A percentile compares a stretch with the other conserved stretches of the same genome.
Conservation (phyloP, 140 eudicot genomes). For the Stevia rebaudiana region DNA sequence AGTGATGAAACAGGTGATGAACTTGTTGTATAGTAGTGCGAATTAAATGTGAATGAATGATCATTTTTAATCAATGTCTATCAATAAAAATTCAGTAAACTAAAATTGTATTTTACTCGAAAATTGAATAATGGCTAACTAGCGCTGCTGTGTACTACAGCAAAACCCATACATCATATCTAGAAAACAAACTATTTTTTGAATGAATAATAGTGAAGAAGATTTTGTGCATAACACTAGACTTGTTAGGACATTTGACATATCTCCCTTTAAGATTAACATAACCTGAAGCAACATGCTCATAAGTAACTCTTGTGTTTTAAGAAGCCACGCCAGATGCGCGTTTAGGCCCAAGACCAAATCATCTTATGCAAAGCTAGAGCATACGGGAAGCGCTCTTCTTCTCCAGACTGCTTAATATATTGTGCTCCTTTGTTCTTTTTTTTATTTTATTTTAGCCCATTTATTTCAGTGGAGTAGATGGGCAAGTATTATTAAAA, state of each 20-base stretch:
- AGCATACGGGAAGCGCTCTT: too few species aligned
- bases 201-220: not conserved
- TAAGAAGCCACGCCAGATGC: not conserved
- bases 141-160: not conserved
- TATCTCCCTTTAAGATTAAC: too few species aligned
- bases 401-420: not conserved
- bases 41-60: not conserved
- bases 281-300: not conserved
- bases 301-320: not conserved
- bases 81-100: not conserved
- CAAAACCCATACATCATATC: not conserved
- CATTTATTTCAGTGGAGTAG: not conserved
- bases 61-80: not conserved
- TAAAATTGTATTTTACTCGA: not conserved
- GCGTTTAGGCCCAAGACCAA: not conserved
- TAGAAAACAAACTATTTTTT: not conserved
- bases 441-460: not conserved
- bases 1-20: not conserved
- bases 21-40: not conserved
- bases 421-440: not conserved
- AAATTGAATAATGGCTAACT: not conserved
- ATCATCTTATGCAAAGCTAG: not conserved
- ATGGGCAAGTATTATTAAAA: not conserved
- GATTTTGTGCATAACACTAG: not conserved
- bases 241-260: not conserved